Percentiles rank a stretch among this genome's conserved stretches.
These are phyloP conservation scores for Moringa oleifera DNA, from an alignment of 345 rosid species.

Conservation along the genomic window DNA sequence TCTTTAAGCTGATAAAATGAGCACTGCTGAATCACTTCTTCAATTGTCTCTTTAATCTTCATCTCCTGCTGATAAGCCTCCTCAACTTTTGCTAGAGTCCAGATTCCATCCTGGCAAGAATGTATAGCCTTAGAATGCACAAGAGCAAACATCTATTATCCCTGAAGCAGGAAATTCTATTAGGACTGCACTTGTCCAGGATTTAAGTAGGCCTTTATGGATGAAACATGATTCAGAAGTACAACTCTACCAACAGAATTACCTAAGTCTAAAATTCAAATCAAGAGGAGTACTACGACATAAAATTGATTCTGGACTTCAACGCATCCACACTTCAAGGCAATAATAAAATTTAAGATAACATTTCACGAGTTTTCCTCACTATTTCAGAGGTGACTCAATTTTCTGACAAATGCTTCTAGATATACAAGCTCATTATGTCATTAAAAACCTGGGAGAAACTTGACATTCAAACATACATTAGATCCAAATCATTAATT, in stretches of 20 bases:
- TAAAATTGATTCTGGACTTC: too few species aligned
- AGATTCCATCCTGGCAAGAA: conserved; percentile 55
- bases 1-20: conserved; percentile 68
- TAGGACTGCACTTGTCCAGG: neutral
- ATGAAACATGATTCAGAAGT: neutral
- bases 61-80: conserved; percentile 68
- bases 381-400: too few species aligned
- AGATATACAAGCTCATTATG: too few species aligned
- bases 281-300: too few species aligned
- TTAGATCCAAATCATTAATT: too few species aligned
- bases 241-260: neutral
- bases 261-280: too few species aligned
- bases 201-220: neutral
- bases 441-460: too few species aligned
- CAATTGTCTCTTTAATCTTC: conserved; percentile 60
- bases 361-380: too few species aligned
- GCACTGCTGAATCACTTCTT: conserved; percentile 46
- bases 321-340: too few species aligned
- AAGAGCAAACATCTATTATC: neutral
- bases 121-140: conserved; percentile 4
- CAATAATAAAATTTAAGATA: too few species aligned
- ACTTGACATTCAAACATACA: too few species aligned
- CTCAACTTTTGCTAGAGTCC: conserved; percentile 67
- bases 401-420: too few species aligned
- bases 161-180: neutral